Percentiles rank a stretch among this genome's conserved stretches.
These are phyloP conservation scores for Nakaseomyces sp. DNA, from an alignment of 1,139 yeast species.

Conservation along the genomic window DNA sequence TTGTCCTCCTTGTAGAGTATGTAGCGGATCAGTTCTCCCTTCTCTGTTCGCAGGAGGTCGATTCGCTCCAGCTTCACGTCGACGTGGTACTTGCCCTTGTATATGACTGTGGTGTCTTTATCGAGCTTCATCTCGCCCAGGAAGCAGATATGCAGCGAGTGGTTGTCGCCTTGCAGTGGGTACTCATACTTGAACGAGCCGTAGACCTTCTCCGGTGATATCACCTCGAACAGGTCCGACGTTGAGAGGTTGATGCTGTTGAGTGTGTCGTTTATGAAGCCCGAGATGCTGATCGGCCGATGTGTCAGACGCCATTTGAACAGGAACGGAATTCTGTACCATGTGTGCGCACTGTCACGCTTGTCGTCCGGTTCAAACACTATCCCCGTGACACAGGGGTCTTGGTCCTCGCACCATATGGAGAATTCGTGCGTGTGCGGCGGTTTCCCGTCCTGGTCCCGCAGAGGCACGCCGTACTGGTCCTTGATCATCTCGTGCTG, in stretches of 20 bases:
- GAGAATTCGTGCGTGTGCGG: conserved; percentile 19
- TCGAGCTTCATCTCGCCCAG: conserved; percentile 25
- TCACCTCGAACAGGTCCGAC: conserved; percentile 21
- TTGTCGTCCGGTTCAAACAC: conserved; percentile 13
- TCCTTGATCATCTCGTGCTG: conserved; percentile 28
- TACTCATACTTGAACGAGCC: conserved; percentile 27
- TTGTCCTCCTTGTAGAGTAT: conserved; percentile 20
- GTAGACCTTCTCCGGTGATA: conserved; percentile 22
- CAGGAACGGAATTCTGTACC: conserved; percentile 23
- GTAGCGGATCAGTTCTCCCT: conserved; percentile 23
- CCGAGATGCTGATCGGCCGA: too few species aligned
- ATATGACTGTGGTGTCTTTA: conserved; percentile 20
- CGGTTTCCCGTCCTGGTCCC: conserved; percentile 15
- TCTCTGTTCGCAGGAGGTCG: conserved; percentile 23
- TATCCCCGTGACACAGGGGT: conserved; percentile 26
- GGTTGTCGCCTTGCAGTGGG: conserved; percentile 23
- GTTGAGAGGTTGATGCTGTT: conserved; percentile 19
- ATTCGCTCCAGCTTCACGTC: conserved; percentile 26
- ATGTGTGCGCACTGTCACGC: conserved; percentile 13
- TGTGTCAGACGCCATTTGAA: conserved; percentile 23
- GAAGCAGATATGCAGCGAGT: conserved; percentile 27
- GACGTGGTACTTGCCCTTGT: conserved; percentile 28
- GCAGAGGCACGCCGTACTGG: conserved; percentile 28
- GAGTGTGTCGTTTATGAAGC: conserved; percentile 9
- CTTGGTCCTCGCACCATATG: conserved; percentile 30